Percentiles rank a stretch among this genome's conserved stretches.
phyloP scores from a whole-genome alignment of 345 rosid genomes.

The Sapria himalayana region DNA sequence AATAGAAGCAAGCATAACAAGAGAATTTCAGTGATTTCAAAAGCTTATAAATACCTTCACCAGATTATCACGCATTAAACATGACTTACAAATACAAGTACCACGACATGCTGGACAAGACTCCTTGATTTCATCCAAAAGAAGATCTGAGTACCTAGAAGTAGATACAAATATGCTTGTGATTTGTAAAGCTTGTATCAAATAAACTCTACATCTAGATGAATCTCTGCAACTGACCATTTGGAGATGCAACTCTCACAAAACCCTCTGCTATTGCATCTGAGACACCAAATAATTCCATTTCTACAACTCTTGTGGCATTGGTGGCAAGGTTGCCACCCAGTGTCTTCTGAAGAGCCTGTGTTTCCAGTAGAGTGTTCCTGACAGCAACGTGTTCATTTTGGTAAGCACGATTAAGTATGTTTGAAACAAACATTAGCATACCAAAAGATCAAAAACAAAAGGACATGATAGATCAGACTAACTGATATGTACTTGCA shows the following conservation, averaged over 20 bases:
- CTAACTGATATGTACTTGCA: conserved; percentile 4
- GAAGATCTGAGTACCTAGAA: conserved; percentile 41
- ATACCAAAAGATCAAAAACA: background rate
- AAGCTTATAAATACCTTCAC: conserved; percentile 74
- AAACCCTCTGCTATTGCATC: conserved; percentile 73
- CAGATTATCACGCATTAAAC: conserved; percentile 66
- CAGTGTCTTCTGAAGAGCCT: conserved; percentile 47
- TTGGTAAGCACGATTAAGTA: conserved; percentile 1
- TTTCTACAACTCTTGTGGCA: conserved; percentile 48
- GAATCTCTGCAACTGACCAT: too few relatives aligned
- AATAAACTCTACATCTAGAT: too few relatives aligned
- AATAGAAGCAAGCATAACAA: too few relatives aligned
- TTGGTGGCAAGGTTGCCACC: conserved; percentile 70
- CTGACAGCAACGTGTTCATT: conserved; percentile 18
- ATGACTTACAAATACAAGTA: conserved; percentile 65
- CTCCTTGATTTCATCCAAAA: conserved; percentile 64
- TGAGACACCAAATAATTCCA: conserved; percentile 50
- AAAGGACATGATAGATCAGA: background rate
- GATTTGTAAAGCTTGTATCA: too few relatives aligned
- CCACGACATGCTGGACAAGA: conserved; percentile 93
- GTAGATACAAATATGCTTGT: conserved; percentile 7
- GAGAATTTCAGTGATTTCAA: too few relatives aligned
- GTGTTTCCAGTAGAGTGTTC: conserved; percentile 50
- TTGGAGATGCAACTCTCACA: conserved; percentile 54
- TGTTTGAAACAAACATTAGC: too few relatives aligned